These are phyloP conservation scores for Diplodia mutila DNA, from an alignment of 2,329 filamentous ascomycete genomes.

Conservation along the genomic window DNA sequence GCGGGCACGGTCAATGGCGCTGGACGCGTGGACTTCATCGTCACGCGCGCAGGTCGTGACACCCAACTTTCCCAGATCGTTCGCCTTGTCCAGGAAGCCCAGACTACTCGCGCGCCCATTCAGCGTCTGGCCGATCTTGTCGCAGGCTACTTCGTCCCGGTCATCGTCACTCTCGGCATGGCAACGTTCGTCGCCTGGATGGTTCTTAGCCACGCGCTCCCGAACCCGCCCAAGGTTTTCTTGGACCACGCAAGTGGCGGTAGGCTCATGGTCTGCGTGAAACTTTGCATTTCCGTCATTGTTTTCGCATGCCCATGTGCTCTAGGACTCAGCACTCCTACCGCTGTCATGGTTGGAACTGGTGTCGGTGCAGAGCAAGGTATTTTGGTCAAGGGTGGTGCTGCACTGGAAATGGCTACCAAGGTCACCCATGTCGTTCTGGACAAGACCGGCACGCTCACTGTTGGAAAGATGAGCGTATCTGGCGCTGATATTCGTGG, in stretches of 20 bases:
- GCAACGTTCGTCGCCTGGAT: constrained; percentile 91
- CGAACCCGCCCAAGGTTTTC: constrained; percentile 88
- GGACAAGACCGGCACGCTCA: constrained; percentile 95
- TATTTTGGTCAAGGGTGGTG: constrained; percentile 96
- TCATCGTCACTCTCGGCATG: constrained; percentile 81
- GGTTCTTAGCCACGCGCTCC: constrained; percentile 84
- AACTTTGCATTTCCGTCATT: constrained; percentile 97
- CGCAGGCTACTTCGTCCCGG: constrained; percentile 91
- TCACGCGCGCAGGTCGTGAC: constrained; percentile 89
- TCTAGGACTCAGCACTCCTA: constrained; percentile 92
- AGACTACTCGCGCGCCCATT: constrained; percentile 91
- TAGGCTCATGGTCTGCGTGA: constrained; percentile 93
- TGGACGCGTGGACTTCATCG: constrained; percentile 87
- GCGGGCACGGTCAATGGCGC: constrained; percentile 95
- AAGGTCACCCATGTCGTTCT: constrained; percentile 88
- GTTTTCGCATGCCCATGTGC: constrained; percentile 98
- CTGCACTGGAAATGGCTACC: constrained; percentile 85
- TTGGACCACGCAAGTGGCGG: constrained; percentile 78
- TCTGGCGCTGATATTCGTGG: constrained; percentile 69
- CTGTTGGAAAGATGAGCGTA: constrained; percentile 93
- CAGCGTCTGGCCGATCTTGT: constrained; percentile 89
- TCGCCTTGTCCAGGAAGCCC: constrained; percentile 95
- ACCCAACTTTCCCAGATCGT: constrained; percentile 98
- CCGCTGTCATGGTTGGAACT: constrained; percentile 98
- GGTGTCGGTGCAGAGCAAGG: constrained; percentile 93